Conservation (phyloP, 257 asterid species). For the Perilla frutescens region DNA sequence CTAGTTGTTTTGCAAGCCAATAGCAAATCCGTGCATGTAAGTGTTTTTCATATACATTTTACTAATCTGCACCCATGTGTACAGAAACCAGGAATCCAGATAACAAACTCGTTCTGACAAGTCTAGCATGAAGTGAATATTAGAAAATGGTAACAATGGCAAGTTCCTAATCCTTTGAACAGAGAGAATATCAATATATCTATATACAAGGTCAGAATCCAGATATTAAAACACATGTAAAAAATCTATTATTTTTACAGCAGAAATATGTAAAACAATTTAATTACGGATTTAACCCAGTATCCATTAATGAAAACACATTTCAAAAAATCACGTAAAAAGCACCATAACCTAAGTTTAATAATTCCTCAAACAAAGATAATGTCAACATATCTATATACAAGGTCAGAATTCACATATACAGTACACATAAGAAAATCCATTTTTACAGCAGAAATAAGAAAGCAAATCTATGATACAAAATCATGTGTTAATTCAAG, state of each 20-base stretch:
- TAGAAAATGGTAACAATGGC: too few species aligned
- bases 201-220: not conserved
- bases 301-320: not conserved
- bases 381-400: not conserved
- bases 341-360: not conserved
- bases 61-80: constrained; percentile 5
- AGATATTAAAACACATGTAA: constrained; percentile 3
- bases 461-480: not conserved
- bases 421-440: constrained; percentile 15
- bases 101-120: not conserved
- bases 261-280: not conserved
- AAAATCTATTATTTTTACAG: not conserved
- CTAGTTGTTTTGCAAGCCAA: not conserved
- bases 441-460: constrained; percentile 4
- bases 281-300: not conserved
- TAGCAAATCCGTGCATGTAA: not conserved
- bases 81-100: not conserved
- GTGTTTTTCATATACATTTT: constrained; percentile 3
- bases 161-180: not conserved
- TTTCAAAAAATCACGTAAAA: constrained; percentile 4
- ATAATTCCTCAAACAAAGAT: constrained; percentile 20
- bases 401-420: constrained; percentile 15
- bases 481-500: not conserved
- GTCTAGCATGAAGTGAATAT: too few species aligned
- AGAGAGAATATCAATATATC: not conserved